Evolutionary conservation across 2,329 filamentous ascomycete species (phyloP), one percentile per base, ranked within the genome.

Genomic region (Diplodia scrobiculata): DNA sequence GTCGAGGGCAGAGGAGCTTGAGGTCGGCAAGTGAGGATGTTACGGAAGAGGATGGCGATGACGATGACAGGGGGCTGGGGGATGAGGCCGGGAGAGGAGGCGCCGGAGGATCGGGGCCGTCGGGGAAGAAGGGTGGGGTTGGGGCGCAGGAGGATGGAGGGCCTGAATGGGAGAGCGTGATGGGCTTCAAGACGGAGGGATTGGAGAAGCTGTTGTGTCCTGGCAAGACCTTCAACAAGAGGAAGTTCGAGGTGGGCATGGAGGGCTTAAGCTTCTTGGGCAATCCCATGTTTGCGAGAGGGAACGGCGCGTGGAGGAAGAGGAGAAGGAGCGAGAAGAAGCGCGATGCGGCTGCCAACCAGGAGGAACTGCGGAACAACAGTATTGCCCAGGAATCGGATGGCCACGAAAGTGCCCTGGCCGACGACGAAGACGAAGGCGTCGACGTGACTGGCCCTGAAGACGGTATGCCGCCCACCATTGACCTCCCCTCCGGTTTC

Each of bases 211-310:
- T 79, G 69, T 69, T 79, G 29, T 76, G 71, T 65, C 77, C 77
- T 7, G 70, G 69, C 51, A 73, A 72, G 58, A 72, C 73, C 6
- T 78, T 76, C 68, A 78, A 79, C 66, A 79, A 79, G 72, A 69
- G 73, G 29, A 71, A 74, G 38, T 79, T 79, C 67, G 77, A 79
- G 69, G 69, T 78, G 10, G 77, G 76, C 1, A 74, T 79, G 3
- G 77, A 79, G 68, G 73, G 75, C 48, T 70, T 78, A 17, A 75
- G 77, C 9, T 79, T 79, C 63, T 71, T 79, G 1, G 77, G 77
- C 29, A 75, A 75, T n/a, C 77, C 77, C 27, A 79, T 78, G 74
- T 79, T 78, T 68, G 74, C 77, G n/a, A 69, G 76, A 21, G 77
- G 78, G 2, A 76, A 79, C 58, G 77, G 77, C 0, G 62, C 74